These are phyloP conservation scores for Bruguiera sexangula DNA, from an alignment of 345 rosid species.

Conservation along the genomic window DNA sequence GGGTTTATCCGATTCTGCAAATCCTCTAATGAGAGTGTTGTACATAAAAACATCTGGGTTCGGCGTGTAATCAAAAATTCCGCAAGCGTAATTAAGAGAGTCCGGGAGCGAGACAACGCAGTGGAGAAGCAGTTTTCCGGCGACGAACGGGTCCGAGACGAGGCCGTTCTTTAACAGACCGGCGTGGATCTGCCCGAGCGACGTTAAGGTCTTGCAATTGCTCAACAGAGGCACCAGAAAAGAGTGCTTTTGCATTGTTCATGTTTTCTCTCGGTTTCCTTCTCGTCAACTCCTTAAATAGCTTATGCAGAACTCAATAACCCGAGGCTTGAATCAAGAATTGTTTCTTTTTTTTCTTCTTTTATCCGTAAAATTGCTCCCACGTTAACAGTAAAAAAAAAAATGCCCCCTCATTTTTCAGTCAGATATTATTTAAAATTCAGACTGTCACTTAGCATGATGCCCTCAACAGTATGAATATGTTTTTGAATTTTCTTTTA, in stretches of 20 bases:
- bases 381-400: no score
- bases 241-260: neutral
- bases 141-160: conserved; percentile 39
- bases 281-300: no score
- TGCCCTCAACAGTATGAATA: no score
- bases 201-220: conserved; percentile 44
- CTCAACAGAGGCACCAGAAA: conserved; percentile 33
- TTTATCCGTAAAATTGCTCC: no score
- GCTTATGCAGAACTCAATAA: no score
- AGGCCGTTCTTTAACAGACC: conserved; percentile 42
- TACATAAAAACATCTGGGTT: conserved; percentile 67
- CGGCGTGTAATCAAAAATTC: conserved; percentile 42
- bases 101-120: conserved; percentile 38
- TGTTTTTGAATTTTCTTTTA: no score
- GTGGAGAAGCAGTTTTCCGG: conserved; percentile 60
- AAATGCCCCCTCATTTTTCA: no score
- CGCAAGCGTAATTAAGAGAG: conserved; percentile 45
- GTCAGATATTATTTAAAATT: no score
- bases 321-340: no score
- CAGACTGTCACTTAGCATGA: no score
- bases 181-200: conserved; percentile 53
- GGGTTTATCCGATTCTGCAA: conserved; percentile 48
- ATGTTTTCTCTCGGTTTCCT: no score
- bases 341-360: no score
- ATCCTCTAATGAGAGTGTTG: conserved; percentile 66